phyloP scores from a whole-genome alignment of 2,329 filamentous ascomycete species.

The Microcyclospora pomicola region DNA sequence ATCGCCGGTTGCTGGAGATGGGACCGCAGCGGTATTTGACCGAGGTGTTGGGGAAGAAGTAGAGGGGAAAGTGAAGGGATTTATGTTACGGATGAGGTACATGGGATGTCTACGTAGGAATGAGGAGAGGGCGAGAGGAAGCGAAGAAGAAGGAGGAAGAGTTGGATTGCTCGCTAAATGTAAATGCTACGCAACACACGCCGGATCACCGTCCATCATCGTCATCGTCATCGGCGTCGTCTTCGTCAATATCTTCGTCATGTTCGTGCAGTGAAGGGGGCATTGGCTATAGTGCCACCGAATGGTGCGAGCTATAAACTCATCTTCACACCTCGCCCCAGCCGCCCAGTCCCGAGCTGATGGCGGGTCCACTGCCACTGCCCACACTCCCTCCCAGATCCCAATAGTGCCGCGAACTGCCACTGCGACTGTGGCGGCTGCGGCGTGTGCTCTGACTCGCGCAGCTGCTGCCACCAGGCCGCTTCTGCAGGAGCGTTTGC shows the following conservation, averaged over 20 bases:
- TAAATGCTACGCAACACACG: too few species aligned
- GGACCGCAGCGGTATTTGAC: conserved; percentile 27
- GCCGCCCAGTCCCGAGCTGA: conserved; percentile 43
- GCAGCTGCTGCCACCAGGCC: conserved; percentile 29
- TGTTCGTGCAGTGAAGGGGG: too few species aligned
- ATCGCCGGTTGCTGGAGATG: conserved; percentile 39
- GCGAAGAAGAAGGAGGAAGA: too few species aligned
- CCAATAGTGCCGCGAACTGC: conserved; percentile 76
- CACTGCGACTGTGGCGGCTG: conserved; percentile 41
- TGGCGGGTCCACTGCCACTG: conserved; percentile 33
- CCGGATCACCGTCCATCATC: too few species aligned
- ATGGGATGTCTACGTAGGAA: too few species aligned
- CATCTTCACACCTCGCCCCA: conserved; percentile 57
- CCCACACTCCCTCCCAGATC: conserved; percentile 72
- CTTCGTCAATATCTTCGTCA: too few species aligned
- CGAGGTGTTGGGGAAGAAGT: conserved; percentile 17
- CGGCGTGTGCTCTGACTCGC: conserved; percentile 59
- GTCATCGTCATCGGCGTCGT: too few species aligned
- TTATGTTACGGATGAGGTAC: neutral
- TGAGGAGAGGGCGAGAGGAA: too few species aligned
- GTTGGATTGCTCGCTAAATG: too few species aligned
- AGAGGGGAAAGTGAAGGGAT: neutral
- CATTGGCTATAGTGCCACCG: neutral
- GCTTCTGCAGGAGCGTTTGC: conserved; percentile 26
- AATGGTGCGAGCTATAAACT: neutral